Conservation (phyloP, 768 basidiomycete species). For the Termitomyces sp. region DNA sequence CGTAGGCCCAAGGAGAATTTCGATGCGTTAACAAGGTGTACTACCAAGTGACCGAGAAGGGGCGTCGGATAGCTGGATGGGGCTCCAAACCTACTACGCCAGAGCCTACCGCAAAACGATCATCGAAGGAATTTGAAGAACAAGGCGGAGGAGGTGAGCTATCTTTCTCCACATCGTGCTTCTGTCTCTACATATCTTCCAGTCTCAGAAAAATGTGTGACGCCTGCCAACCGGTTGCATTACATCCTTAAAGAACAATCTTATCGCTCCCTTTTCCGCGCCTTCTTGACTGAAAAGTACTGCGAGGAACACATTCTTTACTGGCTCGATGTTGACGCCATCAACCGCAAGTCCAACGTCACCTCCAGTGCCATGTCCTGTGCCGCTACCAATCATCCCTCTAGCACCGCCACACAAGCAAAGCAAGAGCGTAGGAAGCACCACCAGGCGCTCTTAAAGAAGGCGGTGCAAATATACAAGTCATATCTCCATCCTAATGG, state of each 20-base stretch:
- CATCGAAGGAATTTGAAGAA: constrained; percentile 5
- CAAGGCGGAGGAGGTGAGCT: background rate
- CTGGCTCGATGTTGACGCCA: constrained; percentile 13
- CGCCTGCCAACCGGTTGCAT: background rate
- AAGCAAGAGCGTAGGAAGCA: constrained; percentile 10
- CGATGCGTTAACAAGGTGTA: constrained; percentile 10
- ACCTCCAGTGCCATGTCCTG: constrained; percentile 11
- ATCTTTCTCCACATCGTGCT: background rate
- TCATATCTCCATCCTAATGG: constrained; percentile 12
- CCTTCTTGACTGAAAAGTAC: constrained; percentile 9
- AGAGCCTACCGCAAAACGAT: background rate
- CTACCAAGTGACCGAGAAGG: constrained; percentile 13
- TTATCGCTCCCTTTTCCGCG: constrained; percentile 8
- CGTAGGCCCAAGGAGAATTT: constrained; percentile 12
- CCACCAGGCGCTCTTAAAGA: constrained; percentile 8
- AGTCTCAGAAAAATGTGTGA: background rate
- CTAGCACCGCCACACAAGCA: background rate
- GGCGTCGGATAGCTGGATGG: constrained; percentile 12
- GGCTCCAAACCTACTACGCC: background rate
- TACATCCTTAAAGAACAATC: constrained; percentile 11
- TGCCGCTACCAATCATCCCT: background rate
- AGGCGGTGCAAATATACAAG: constrained; percentile 10
- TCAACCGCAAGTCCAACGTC: constrained; percentile 12
- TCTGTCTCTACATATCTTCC: background rate
- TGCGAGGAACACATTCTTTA: constrained; percentile 14